A percentile compares a stretch with the other conserved stretches of the same genome.
phyloP scores from a whole-genome alignment of 148 eudicot species.

The Diospyros kaki region DNA sequence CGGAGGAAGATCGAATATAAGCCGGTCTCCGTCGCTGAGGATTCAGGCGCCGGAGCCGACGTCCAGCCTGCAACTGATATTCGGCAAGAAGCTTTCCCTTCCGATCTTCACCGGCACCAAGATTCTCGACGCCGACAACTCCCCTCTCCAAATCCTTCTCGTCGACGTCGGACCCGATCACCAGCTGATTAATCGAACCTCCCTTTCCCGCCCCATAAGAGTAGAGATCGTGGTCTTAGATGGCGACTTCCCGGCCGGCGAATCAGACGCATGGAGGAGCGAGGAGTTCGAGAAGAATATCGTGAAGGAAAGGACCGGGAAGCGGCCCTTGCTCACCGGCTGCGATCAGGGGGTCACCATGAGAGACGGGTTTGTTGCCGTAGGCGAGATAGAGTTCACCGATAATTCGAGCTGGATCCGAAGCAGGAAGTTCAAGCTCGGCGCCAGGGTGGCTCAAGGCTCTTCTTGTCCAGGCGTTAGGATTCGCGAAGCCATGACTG shows the following conservation, averaged over 20 bases:
- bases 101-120: slow-evolving; percentile 53
- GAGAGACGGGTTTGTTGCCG: slow-evolving; percentile 24
- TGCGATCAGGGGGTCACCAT: slow-evolving; percentile 38
- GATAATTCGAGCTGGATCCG: slow-evolving; percentile 86
- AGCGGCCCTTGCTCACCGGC: slow-evolving; percentile 56
- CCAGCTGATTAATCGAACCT: slow-evolving; percentile 18
- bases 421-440: slow-evolving; percentile 61
- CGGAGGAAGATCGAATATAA: slow-evolving; percentile 18
- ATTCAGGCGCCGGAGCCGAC: slow-evolving; percentile 37
- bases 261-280: slow-evolving; percentile 30
- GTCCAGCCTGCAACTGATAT: slow-evolving; percentile 35
- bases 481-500: slow-evolving; percentile 51
- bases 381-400: slow-evolving; percentile 63
- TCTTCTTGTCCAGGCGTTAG: slow-evolving; percentile 15
- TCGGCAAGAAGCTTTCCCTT: slow-evolving; percentile 25
- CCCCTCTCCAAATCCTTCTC: slow-evolving; percentile 41
- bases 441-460: slow-evolving; percentile 43
- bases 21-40: slow-evolving; percentile 32
- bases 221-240: slow-evolving; percentile 56
- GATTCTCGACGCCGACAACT: slow-evolving; percentile 28
- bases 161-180: slow-evolving; percentile 19
- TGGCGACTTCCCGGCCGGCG: slow-evolving; percentile 46
- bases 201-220: slow-evolving; percentile 36
- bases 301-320: slow-evolving; percentile 54
- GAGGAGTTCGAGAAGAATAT: slow-evolving; percentile 39